phyloP scores from a whole-genome alignment of 139 green algal species.

The Medakamo hakoo region DNA sequence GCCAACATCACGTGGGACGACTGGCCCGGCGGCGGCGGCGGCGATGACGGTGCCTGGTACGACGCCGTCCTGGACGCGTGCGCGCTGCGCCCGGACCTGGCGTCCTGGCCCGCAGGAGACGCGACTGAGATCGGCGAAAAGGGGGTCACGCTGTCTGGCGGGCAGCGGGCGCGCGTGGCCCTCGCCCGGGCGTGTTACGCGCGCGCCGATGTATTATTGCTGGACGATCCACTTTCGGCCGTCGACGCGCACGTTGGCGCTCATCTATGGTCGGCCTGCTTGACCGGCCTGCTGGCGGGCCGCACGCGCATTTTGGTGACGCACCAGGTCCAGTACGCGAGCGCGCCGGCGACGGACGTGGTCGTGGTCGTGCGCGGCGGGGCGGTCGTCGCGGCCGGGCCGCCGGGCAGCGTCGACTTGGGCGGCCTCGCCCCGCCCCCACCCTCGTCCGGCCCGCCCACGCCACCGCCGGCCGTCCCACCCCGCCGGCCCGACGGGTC shows the following conservation, averaged over 20 bases:
- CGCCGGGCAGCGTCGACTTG: conserved; percentile 39
- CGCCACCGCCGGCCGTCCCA: not conserved
- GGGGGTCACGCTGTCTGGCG: conserved; percentile 40
- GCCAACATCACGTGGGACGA: conserved; percentile 65
- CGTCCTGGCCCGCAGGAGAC: conserved; percentile 17
- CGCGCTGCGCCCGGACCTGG: conserved; percentile 38
- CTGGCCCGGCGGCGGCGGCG: not conserved
- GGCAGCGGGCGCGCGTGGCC: conserved; percentile 37
- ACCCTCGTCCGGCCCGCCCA: not conserved
- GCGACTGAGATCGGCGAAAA: conserved; percentile 26
- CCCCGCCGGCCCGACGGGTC: not conserved
- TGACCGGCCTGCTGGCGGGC: conserved; percentile 38
- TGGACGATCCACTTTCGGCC: conserved; percentile 84
- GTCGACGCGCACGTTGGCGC: conserved; percentile 75
- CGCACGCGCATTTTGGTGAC: conserved; percentile 68
- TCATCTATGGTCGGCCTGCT: conserved; percentile 38
- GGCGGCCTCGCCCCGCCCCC: not conserved
- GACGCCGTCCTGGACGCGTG: conserved; percentile 29
- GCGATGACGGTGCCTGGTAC: conserved; percentile 35
- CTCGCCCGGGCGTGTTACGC: conserved; percentile 59
- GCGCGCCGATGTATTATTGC: conserved; percentile 53
- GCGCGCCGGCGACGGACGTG: conserved; percentile 57
- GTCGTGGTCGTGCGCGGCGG: conserved; percentile 74
- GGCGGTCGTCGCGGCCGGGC: conserved; percentile 40
- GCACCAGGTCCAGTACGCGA: conserved; percentile 81